phyloP scores from a whole-genome alignment of 2,329 filamentous ascomycete genomes.

The Zymoseptoria brevis region DNA sequence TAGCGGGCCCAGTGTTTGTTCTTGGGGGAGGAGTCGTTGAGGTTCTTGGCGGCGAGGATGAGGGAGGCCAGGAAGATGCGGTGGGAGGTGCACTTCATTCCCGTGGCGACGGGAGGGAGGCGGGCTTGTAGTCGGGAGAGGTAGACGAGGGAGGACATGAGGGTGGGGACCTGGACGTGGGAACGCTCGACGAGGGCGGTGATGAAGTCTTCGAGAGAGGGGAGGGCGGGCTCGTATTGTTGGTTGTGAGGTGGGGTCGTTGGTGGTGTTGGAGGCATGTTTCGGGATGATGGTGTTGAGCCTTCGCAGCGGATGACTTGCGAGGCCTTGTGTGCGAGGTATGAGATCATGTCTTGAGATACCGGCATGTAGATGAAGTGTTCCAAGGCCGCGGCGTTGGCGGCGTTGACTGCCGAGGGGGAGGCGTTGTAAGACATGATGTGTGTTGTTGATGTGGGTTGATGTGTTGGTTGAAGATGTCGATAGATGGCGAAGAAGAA shows the following conservation, averaged over 20 bases:
- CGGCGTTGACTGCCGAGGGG: conserved; percentile 42
- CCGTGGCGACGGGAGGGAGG: conserved; percentile 89
- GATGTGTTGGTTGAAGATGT: conserved; percentile 11
- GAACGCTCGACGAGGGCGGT: conserved; percentile 81
- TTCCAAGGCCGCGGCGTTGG: conserved; percentile 67
- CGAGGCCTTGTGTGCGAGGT: conserved; percentile 65
- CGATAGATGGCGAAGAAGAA: conserved; percentile 1
- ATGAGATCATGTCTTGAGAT: conserved; percentile 65
- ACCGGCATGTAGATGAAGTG: conserved; percentile 74
- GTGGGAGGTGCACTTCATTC: conserved; percentile 92
- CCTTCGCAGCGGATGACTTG: conserved; percentile 73
- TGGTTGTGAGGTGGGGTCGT: conserved; percentile 48
- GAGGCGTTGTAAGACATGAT: conserved; percentile 39
- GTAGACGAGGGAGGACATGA: conserved; percentile 96
- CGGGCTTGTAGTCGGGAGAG: conserved; percentile 73
- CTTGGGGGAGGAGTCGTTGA: conserved; percentile 97
- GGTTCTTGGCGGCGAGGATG: conserved; percentile 86
- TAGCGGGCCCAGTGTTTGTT: conserved; percentile 99
- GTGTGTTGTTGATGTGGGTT: conserved; percentile 8
- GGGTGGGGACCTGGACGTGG: conserved; percentile 91
- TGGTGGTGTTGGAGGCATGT: conserved; percentile 52
- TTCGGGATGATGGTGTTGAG: conserved; percentile 36
- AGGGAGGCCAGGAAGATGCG: conserved; percentile 90
- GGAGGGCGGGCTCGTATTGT: conserved; percentile 50
- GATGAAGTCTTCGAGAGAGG: conserved; percentile 85